These are phyloP conservation scores for Aquilaria malaccensis DNA, from an alignment of 345 rosid genomes.

Conservation along the genomic window DNA sequence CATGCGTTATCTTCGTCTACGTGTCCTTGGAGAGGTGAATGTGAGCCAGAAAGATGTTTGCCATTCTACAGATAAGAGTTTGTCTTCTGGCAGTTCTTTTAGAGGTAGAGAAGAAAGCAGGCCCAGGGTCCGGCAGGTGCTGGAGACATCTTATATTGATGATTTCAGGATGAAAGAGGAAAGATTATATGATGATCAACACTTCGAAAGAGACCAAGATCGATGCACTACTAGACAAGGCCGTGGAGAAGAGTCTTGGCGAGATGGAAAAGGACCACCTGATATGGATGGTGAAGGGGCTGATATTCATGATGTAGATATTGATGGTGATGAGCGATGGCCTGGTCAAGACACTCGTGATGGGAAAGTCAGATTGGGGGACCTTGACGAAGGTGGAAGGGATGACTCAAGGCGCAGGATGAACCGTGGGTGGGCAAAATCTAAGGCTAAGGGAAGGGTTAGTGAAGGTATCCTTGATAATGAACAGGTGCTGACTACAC, in stretches of 20 bases:
- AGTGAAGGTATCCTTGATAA: conserved; percentile 49
- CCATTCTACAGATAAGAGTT: conserved; percentile 49
- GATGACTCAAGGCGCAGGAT: conserved; percentile 70
- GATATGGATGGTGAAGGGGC: conserved; percentile 36
- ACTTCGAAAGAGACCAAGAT: conserved; percentile 32
- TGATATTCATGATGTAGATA: conserved; percentile 28
- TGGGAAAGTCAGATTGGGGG: conserved; percentile 46
- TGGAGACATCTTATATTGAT: conserved; percentile 43
- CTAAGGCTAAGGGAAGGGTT: conserved; percentile 63
- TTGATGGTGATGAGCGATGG: conserved; percentile 47
- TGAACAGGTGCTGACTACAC: conserved; percentile 54
- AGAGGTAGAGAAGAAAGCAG: conserved; percentile 82
- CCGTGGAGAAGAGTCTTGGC: conserved; percentile 24
- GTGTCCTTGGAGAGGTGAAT: conserved; percentile 74
- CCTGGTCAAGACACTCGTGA: conserved; percentile 35
- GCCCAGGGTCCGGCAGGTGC: conserved; percentile 56
- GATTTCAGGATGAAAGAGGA: conserved; percentile 30
- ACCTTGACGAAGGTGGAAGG: conserved; percentile 60
- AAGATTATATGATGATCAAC: conserved; percentile 33
- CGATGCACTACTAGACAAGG: conserved; percentile 26
- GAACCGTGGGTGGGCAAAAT: conserved; percentile 50
- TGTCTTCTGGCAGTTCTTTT: conserved; percentile 23
- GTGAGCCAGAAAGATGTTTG: conserved; percentile 57
- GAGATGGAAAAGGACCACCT: conserved; percentile 30
- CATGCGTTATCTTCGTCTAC: conserved; percentile 87